Percentiles rank a stretch among this genome's conserved stretches.
These are phyloP conservation scores for Fusarium buxicola DNA, from an alignment of 2,329 filamentous ascomycete species.

Conservation along the genomic window DNA sequence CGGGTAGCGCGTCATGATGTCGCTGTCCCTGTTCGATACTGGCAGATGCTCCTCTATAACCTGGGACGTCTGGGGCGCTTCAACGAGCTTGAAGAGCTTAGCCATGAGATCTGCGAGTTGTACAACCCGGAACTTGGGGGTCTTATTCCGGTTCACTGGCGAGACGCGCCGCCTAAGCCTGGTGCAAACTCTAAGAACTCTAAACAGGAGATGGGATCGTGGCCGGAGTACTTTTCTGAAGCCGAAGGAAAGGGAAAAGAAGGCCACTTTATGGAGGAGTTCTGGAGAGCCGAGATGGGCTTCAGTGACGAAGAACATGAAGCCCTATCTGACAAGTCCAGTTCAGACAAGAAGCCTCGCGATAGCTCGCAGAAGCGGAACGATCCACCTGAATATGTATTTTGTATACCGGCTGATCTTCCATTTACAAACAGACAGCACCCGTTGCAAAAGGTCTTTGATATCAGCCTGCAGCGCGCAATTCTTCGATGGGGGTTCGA, in stretches of 20 bases:
- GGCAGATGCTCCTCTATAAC: constrained; percentile 58
- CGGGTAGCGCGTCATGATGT: constrained; percentile 48
- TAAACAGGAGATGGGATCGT: constrained; percentile 2
- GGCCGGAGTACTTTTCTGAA: constrained; percentile 18
- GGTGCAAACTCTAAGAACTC: neutral
- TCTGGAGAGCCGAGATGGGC: constrained; percentile 42
- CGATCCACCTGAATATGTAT: neutral
- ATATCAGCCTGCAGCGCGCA: constrained; percentile 51
- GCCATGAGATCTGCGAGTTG: constrained; percentile 56
- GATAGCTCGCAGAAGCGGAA: constrained; percentile 4
- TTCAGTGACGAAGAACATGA: constrained; percentile 6
- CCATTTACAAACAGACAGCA: constrained; percentile 56
- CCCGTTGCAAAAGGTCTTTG: constrained; percentile 61
- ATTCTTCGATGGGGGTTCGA: constrained; percentile 62
- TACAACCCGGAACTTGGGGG: constrained; percentile 49
- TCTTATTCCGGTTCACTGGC: constrained; percentile 57
- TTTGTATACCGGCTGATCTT: constrained; percentile 55
- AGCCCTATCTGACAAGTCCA: neutral
- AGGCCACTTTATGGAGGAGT: constrained; percentile 38
- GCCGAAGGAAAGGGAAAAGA: constrained; percentile 19
- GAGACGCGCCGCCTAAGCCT: constrained; percentile 54
- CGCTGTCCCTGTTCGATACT: constrained; percentile 53
- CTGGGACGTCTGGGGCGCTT: constrained; percentile 59
- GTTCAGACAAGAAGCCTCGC: neutral
- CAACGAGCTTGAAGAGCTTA: constrained; percentile 58